Base-by-base conservation (phyloP, 805 yeast genomes). In the Yarrowia sp. region DNA sequence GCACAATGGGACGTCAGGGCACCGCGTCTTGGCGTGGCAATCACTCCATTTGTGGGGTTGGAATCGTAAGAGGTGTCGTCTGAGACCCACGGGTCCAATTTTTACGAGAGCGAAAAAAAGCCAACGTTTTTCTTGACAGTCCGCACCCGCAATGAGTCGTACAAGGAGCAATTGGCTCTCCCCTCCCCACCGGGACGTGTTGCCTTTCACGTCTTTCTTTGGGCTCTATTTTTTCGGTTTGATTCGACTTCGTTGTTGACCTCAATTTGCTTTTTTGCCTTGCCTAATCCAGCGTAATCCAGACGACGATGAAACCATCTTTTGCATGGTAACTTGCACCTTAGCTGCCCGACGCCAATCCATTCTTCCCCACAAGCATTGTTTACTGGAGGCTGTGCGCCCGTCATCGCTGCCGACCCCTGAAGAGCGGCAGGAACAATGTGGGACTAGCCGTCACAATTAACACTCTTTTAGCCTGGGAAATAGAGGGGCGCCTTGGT, bases 301-400 rank as follows among this genome's bases (percentile, higher is more conserved):
- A 50, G 42, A 50, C 57, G 15, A 50, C n/a, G 33, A 50, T 50
- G 57, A 50, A 50, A 35, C 57, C 57, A 47, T 47, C 53, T 32
- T 32, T 47, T 32, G 53, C 53, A 17, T 47, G 53, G 53, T 47
- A 17, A 47, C 53, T 47, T 35, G 57, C 57, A 50, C 57, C 57
- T 35, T 4, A 50, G 57, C 57, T 50, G 57, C 57, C 39, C 42
- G 42, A 13, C 4, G 57, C 14, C 35, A 50, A 50, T 50, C 57
- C 57, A 50, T 50, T 50, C 57, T 50, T 48, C 57, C 57, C 57
- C 57, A 35, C 42, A 50, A 35, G 39, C 53, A 33, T 50, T 50
- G 57, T 50, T 50, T 50, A 50, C 57, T 33, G 17, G 57, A 15
- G 57, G 57, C 57, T 35, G 57, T 50, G 57, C 17, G 18, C 28